Evolutionary conservation across 805 yeast genomes (phyloP).

Genomic region (Candida suzukii): DNA sequence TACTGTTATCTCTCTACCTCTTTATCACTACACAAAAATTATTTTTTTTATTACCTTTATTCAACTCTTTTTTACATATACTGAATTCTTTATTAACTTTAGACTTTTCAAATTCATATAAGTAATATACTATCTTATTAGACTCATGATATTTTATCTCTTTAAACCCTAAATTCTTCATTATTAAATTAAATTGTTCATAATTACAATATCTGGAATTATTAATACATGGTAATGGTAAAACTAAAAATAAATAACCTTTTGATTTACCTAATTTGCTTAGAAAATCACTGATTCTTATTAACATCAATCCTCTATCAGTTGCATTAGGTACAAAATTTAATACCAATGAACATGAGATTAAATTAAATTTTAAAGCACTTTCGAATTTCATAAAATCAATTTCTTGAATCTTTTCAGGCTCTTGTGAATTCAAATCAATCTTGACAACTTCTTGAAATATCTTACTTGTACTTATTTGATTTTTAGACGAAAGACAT

Average conservation of each 20-base stretch:
- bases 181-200: conserved; percentile 33
- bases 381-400: conserved; percentile 75
- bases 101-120: conserved; percentile 40
- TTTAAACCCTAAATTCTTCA: conserved; percentile 55
- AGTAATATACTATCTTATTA: conserved; percentile 67
- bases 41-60: conserved; percentile 54
- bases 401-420: conserved; percentile 55
- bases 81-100: conserved; percentile 6
- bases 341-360: conserved; percentile 81
- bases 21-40: conserved; percentile 53
- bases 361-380: conserved; percentile 49
- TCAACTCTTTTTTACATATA: conserved; percentile 40
- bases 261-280: conserved; percentile 19
- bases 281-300: conserved; percentile 50
- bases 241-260: conserved; percentile 60
- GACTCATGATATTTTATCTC: conserved; percentile 46
- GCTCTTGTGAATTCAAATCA: conserved; percentile 77
- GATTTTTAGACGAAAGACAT: conserved; percentile 60
- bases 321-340: conserved; percentile 77
- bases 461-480: conserved; percentile 51
- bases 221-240: conserved; percentile 80
- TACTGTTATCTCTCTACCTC: no score
- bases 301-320: conserved; percentile 74
- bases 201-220: conserved; percentile 76
- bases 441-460: conserved; percentile 53